Evolutionary conservation across 2,329 filamentous ascomycete species (phyloP).

Genomic region (Pseudogymnoascus sp.): DNA sequence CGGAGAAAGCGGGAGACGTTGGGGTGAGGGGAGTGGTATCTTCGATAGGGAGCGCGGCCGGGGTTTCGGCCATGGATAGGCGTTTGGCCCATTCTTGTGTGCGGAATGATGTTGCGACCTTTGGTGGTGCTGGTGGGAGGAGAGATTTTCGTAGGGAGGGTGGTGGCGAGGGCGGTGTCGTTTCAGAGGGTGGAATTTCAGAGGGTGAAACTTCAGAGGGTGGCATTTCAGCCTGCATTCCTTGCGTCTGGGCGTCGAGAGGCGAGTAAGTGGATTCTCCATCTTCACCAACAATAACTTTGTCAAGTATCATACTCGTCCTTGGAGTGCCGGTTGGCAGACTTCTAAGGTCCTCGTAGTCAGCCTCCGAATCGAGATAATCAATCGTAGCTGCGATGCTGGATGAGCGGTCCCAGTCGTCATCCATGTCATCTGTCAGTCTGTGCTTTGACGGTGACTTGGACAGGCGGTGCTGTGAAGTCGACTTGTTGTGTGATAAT

Average conservation of each 20-base stretch:
- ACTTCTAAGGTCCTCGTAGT: slow-evolving; percentile 27
- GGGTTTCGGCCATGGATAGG: slow-evolving; percentile 65
- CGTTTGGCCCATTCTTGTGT: slow-evolving; percentile 98
- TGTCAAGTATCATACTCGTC: slow-evolving; percentile 8
- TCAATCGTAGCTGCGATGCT: slow-evolving; percentile 53
- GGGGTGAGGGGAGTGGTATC: slow-evolving; percentile 2
- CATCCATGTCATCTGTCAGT: background rate
- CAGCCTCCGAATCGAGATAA: slow-evolving; percentile 38
- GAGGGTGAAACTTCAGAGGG: background rate
- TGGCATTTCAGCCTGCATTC: background rate
- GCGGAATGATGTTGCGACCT: slow-evolving; percentile 70
- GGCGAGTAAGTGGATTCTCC: slow-evolving; percentile 3
- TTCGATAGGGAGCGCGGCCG: slow-evolving; percentile 27
- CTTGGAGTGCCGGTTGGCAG: background rate
- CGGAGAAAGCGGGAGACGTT: slow-evolving; percentile 14
- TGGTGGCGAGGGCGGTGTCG: slow-evolving; percentile 35
- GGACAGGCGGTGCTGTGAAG: slow-evolving; percentile 24
- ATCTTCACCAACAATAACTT: background rate
- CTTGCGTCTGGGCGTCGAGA: background rate
- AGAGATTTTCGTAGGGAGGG: slow-evolving; percentile 48
- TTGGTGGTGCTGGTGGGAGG: slow-evolving; percentile 64
- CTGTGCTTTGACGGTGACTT: slow-evolving; percentile 28
- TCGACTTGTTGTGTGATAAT: slow-evolving; percentile 23
- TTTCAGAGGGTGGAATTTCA: slow-evolving; percentile 31
- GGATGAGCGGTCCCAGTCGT: slow-evolving; percentile 27